Evolutionary conservation across 139 green algal species (phyloP), one percentile per base, ranked within the genome.

Genomic region (Tetraselmis striata): DNA sequence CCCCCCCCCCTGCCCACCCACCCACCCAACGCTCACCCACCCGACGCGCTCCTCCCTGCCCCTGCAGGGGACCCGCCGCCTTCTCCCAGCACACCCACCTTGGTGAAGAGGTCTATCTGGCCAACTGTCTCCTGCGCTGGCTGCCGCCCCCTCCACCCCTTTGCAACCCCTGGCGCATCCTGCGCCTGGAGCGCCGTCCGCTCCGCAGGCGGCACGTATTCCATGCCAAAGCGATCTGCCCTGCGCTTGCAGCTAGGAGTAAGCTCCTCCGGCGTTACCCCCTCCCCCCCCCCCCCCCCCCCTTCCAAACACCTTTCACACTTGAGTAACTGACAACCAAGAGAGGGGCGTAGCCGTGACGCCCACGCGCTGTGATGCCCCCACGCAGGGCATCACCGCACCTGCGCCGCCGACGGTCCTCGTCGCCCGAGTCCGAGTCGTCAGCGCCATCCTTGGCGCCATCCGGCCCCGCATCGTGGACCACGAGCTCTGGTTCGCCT

Each of bases 91-190:
- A n/a, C n/a, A n/a, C n/a, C n/a, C 31, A 91, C 89, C 88, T 90
- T 31, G 1, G 80, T 86, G 31, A 93, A 93, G 0, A 94, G 24
- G 82, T 95, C 93, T 27, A 97, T 85, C 27, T 79, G 76, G 28
- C 26, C 76, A 2, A 79, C 2, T 1, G 27, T 24, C 30, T 27
- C 28, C 27, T 32, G 76, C 2, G 76, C 2, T 29, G 76, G 27
- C n/a, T n/a, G 76, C 2, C 76, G n/a, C 26, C 11, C 27, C 76
- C 76, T 18, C 30, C 76, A 25, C 29, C 29, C 76, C 76, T 30
- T 32, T n/a, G 2, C 27, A 24, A 24, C 27, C n/a, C 74, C 26
- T n/a, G 11, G 74, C 22, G 5, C 74, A 25, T 77, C 74, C 26
- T 77, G 11, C 74, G 74, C 74, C 23, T 77, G 74, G 74, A 5